Percentiles rank a stretch among this genome's conserved stretches.
These are phyloP conservation scores for Avicennia marina DNA, from an alignment of 257 asterid genomes.

Conservation along the genomic window DNA sequence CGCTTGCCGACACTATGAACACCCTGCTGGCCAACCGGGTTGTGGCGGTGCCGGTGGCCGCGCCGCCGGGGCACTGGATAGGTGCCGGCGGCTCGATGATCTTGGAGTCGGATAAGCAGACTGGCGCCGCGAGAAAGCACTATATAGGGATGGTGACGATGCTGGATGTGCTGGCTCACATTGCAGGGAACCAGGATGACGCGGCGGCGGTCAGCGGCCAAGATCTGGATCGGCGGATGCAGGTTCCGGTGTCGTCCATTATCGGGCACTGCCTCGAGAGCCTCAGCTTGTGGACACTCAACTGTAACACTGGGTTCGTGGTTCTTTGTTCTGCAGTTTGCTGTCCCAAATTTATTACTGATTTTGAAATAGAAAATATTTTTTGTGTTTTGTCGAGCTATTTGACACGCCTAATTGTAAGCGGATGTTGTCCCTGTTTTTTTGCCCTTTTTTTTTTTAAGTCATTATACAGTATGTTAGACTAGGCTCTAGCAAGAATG, in stretches of 20 bases:
- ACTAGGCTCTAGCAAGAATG: no score
- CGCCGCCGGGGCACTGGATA: conserved; percentile 99
- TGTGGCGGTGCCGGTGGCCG: conserved; percentile 83
- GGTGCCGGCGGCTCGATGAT: conserved; percentile 99
- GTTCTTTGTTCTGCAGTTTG: neutral
- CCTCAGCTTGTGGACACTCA: conserved; percentile 90
- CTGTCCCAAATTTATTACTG: no score
- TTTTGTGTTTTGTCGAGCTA: no score
- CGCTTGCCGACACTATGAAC: conserved; percentile 74
- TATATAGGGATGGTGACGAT: conserved; percentile 89
- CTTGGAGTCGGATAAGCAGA: conserved; percentile 76
- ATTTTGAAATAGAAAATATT: no score
- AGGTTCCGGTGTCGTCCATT: conserved; percentile 71
- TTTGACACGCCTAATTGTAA: no score
- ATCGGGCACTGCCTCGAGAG: conserved; percentile 90
- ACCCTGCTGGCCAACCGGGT: conserved; percentile 60
- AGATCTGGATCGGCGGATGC: conserved; percentile 51
- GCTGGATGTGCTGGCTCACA: conserved; percentile 78
- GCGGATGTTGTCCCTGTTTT: no score
- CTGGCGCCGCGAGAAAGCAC: conserved; percentile 87
- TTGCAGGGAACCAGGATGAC: conserved; percentile 43
- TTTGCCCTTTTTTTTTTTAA: no score
- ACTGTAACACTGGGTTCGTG: conserved; percentile 53
- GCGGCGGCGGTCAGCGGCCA: conserved; percentile 19
- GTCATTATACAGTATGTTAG: no score